Base-by-base conservation (phyloP, 306 rosid species). In the Spatholobus suberectus region DNA sequence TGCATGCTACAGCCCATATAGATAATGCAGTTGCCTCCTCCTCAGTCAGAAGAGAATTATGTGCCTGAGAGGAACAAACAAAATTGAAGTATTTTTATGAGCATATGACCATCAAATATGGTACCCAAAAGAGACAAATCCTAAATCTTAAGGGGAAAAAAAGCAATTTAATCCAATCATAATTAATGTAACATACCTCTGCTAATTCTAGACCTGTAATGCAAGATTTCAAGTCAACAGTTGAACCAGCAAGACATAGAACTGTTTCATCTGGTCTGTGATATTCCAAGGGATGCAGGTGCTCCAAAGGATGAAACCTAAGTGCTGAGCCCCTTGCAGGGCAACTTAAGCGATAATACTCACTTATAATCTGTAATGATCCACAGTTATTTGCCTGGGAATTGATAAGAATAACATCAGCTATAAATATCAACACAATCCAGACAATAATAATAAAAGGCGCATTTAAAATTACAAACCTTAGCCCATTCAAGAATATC, bases 401-500 rank as follows among this genome's bases (percentile, higher is more conserved):
- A 82, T 72, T n/a, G 35, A 74, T 62, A 66, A 73, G 27, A 79
- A 63, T 47, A 21, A 62, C 29, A 49, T 70, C 43, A 74, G 76
- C 44, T 32, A 70, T 71, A 59, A 54, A 80, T 38, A 58, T 27
- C 62, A 84, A 23, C 78, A 17, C 34, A 82, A 49, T 59, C 81
- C 21, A 57, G 73, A 63, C 11, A 81, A 43, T 74, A 73, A 20
- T 17, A 79, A 62, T 41, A 43, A 13, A 65, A 26, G 41, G 41
- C 70, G 62, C 20, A 65, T 80, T 73, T 40, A 2, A 87, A 82
- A 70, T 23, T 70, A 41, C 82, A 84, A 70, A 96, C 99, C 97
- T 94, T 96, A 10, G 99, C 98, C 98, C 99, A 94, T 86, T 94
- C 95, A 85, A 96, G 94, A 85, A 96, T 94, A 80, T 89, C 97